Conservation (phyloP, 805 yeast genomes). For the Ogataea kodamae region DNA sequence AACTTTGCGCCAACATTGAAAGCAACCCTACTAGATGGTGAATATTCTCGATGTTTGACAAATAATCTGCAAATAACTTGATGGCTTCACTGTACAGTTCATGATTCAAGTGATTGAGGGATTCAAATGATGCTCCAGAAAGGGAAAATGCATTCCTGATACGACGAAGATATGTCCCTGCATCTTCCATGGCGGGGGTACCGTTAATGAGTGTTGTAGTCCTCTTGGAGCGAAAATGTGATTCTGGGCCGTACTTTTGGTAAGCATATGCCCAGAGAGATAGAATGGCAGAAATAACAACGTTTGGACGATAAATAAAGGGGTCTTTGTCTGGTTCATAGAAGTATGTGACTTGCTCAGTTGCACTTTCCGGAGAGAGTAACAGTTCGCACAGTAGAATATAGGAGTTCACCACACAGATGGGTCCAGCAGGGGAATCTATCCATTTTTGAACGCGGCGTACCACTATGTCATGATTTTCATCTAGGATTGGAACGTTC, state of each 20-base stretch:
- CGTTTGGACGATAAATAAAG: constrained; percentile 33
- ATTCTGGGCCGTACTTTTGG: constrained; percentile 48
- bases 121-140: constrained; percentile 17
- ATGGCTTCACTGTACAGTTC: constrained; percentile 24
- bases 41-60: constrained; percentile 37
- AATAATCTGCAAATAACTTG: constrained; percentile 32
- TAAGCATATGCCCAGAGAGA: constrained; percentile 49
- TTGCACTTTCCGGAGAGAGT: constrained; percentile 32
- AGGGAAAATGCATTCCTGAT: constrained; percentile 37
- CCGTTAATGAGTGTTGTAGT: constrained; percentile 1
- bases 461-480: constrained; percentile 49
- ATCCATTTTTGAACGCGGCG: constrained; percentile 50
- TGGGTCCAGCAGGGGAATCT: constrained; percentile 39
- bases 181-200: constrained; percentile 39
- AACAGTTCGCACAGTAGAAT: constrained; percentile 55
- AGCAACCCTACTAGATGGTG: constrained; percentile 54
- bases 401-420: constrained; percentile 53
- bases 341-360: constrained; percentile 25
- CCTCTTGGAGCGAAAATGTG: constrained; percentile 25
- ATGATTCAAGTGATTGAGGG: constrained; percentile 6
- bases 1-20: constrained; percentile 35
- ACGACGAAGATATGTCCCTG: constrained; percentile 44
- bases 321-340: constrained; percentile 37
- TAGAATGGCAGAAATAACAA: constrained; percentile 35
- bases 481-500: constrained; percentile 53